These are phyloP conservation scores for Paecilomyces sp. DNA, from an alignment of 2,329 filamentous ascomycete genomes.

Conservation along the genomic window DNA sequence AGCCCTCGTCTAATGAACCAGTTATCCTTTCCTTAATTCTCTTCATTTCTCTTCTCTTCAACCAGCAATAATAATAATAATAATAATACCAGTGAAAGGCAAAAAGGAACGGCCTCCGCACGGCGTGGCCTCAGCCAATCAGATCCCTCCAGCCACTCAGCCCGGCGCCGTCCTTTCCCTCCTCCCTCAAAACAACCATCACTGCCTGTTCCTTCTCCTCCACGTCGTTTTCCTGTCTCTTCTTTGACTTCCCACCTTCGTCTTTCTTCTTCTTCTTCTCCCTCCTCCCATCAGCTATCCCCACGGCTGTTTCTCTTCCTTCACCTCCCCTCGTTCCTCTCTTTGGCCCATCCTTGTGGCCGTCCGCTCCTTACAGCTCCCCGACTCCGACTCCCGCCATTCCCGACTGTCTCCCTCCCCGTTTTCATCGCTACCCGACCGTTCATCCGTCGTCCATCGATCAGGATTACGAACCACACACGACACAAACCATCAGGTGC, in stretches of 20 bases:
- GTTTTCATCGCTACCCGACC: background rate
- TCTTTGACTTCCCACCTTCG: slow-evolving; percentile 8
- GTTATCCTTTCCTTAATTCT: too few species aligned
- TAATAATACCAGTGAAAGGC: too few species aligned
- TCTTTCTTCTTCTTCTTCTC: slow-evolving; percentile 9
- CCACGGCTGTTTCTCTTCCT: slow-evolving; percentile 5
- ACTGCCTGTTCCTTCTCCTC: slow-evolving; percentile 2
- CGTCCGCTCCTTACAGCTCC: slow-evolving; percentile 29
- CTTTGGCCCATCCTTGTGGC: slow-evolving; percentile 24
- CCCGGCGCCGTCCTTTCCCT: slow-evolving; percentile 6
- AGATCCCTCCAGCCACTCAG: slow-evolving; percentile 7
- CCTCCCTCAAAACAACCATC: slow-evolving; percentile 2
- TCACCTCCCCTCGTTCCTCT: slow-evolving; percentile 9
- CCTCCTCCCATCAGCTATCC: slow-evolving; percentile 3
- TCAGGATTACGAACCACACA: background rate
- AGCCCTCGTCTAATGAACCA: too few species aligned
- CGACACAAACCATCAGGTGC: background rate
- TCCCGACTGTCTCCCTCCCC: background rate
- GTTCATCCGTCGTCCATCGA: background rate
- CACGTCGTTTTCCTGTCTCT: slow-evolving; percentile 1
- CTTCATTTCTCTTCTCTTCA: too few species aligned
- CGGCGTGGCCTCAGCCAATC: background rate
- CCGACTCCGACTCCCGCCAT: background rate
- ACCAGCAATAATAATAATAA: too few species aligned
- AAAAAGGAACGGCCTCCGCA: background rate